Conservation (phyloP, 306 rosid genomes). For the Benincasa hispida region DNA sequence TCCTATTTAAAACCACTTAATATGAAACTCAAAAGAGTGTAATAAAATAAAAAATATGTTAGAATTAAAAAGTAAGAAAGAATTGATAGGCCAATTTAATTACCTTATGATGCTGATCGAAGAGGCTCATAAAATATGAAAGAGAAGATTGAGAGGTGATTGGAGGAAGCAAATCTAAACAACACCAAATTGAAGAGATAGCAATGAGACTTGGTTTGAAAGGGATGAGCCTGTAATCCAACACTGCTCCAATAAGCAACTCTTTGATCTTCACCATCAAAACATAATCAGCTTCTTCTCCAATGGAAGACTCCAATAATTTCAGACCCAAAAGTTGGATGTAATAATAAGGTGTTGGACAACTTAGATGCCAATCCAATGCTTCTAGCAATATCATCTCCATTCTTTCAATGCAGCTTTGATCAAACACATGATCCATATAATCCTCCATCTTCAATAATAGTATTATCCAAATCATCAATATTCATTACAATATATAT, state of each 20-base stretch:
- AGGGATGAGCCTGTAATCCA: slow-evolving; percentile 20
- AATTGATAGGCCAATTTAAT: no score
- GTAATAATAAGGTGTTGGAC: slow-evolving; percentile 27
- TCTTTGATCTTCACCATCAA: slow-evolving; percentile 9
- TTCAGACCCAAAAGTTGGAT: slow-evolving; percentile 13
- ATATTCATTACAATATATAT: background rate
- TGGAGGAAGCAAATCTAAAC: slow-evolving; percentile 13
- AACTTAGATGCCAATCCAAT: slow-evolving; percentile 32
- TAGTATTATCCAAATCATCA: background rate
- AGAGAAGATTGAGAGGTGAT: slow-evolving; percentile 1
- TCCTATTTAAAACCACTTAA: no score
- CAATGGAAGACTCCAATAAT: slow-evolving; percentile 12
- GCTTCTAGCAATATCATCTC: slow-evolving; percentile 31
- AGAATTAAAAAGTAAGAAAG: no score
- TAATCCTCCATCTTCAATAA: slow-evolving; percentile 26
- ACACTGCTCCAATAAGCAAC: slow-evolving; percentile 23
- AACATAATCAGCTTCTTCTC: background rate
- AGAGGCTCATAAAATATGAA: slow-evolving; percentile 9
- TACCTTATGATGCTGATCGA: slow-evolving; percentile 31
- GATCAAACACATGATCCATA: slow-evolving; percentile 18
- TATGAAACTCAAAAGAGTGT: no score
- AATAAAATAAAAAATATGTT: no score
- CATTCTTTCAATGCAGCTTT: slow-evolving; percentile 24
- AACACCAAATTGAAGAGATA: slow-evolving; percentile 23
- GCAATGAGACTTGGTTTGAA: slow-evolving; percentile 35